Conservation (phyloP, 257 asterid genomes). For the Buddleja alternifolia region DNA sequence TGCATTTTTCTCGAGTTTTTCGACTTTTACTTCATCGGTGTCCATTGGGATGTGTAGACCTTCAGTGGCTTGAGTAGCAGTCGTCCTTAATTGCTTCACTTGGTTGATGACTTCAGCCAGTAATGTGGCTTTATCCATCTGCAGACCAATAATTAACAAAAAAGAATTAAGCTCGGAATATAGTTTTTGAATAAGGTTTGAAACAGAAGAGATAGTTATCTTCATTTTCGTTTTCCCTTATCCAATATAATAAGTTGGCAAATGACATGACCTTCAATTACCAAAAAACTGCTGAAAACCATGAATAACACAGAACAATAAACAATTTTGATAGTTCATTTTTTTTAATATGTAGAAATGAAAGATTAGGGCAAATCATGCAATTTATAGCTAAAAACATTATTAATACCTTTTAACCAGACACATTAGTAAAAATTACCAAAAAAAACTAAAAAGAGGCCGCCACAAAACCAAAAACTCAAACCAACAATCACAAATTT, state of each 20-base stretch:
- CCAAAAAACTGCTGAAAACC: background rate
- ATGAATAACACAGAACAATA: no score
- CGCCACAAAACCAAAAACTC: background rate
- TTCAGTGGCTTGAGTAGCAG: constrained; percentile 57
- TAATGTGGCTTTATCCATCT: constrained; percentile 92
- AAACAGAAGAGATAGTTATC: background rate
- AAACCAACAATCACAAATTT: background rate
- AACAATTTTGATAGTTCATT: no score
- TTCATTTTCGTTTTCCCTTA: background rate
- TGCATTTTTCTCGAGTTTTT: constrained; percentile 39
- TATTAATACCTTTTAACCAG: no score
- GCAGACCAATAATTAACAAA: constrained; percentile 8
- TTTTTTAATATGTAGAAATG: no score
- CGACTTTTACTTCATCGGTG: constrained; percentile 67
- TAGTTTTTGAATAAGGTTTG: background rate
- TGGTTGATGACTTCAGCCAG: constrained; percentile 72
- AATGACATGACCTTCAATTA: background rate
- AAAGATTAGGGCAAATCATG: no score
- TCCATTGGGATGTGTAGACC: constrained; percentile 71
- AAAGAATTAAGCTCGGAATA: background rate
- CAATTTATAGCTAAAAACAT: no score
- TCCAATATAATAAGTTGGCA: background rate
- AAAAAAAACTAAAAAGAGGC: no score
- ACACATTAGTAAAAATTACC: no score
- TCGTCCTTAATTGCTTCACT: constrained; percentile 60